Percentiles rank a stretch among this genome's conserved stretches.
phyloP scores from a whole-genome alignment of 148 eudicot genomes.

The Vaccinium macrocarpon region DNA sequence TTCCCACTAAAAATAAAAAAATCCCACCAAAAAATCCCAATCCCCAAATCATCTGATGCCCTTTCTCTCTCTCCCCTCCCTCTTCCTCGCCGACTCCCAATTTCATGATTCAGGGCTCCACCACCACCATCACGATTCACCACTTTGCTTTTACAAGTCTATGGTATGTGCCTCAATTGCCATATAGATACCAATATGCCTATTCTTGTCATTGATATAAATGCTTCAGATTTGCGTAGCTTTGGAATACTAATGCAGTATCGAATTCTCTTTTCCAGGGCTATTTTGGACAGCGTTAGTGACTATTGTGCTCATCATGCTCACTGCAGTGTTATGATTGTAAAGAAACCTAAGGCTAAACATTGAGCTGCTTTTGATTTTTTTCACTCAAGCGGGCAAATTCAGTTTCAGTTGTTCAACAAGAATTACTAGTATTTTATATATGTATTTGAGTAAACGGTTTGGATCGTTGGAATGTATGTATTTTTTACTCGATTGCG shows the following conservation, averaged over 20 bases:
- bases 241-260: background rate
- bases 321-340: conserved; percentile 68
- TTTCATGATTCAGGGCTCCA: too few species aligned
- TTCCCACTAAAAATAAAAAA: too few species aligned
- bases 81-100: too few species aligned
- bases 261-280: conserved; percentile 43
- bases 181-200: background rate
- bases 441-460: background rate
- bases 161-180: background rate
- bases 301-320: conserved; percentile 89
- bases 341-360: conserved; percentile 60
- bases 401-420: background rate
- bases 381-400: background rate
- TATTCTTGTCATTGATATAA: too few species aligned
- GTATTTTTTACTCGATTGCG: background rate
- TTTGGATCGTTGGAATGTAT: background rate
- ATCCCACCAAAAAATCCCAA: too few species aligned
- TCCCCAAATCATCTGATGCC: too few species aligned
- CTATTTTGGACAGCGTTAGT: conserved; percentile 79
- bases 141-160: background rate
- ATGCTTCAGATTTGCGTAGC: too few species aligned
- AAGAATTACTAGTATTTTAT: background rate
- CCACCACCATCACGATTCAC: too few species aligned
- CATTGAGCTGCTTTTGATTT: background rate
- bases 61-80: too few species aligned